phyloP scores from a whole-genome alignment of 768 basidiomycete species.

The Fistulinella prunicolor region DNA sequence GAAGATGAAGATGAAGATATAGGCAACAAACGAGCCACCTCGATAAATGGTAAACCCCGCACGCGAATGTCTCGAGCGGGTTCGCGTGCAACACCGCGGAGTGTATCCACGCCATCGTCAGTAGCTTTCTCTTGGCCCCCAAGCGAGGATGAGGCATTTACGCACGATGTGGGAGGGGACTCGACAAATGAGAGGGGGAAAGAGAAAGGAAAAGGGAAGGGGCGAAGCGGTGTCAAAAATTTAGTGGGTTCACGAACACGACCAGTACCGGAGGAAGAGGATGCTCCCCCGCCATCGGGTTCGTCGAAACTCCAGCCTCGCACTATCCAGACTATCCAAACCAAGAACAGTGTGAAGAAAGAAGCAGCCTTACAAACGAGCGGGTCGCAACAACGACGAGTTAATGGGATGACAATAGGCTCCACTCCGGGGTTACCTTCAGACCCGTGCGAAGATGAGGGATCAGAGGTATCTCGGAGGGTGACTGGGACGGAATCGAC shows the following conservation, averaged over 20 bases:
- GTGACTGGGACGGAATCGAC: background rate
- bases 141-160: background rate
- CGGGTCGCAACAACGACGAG: background rate
- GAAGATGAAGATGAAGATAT: conserved; percentile 12
- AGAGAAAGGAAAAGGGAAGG: background rate
- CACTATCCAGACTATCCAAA: background rate
- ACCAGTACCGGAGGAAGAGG: background rate
- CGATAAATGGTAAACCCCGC: background rate
- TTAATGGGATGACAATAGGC: background rate
- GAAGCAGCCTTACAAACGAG: background rate
- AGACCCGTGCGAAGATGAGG: background rate
- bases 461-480: conserved; percentile 14
- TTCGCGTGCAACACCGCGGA: background rate
- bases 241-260: background rate
- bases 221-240: background rate
- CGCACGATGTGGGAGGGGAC: background rate
- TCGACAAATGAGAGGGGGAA: background rate
- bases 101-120: conserved; percentile 2
- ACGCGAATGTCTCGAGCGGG: background rate
- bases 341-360: background rate
- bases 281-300: background rate
- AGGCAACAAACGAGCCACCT: background rate
- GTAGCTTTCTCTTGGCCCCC: background rate
- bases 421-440: conserved; percentile 3
- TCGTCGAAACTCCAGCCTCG: background rate